Percentiles rank a stretch among this genome's conserved stretches.
Evolutionary conservation across 1,284 basidiomycete genomes (phyloP).

Genomic region (Puccinia polysora): DNA sequence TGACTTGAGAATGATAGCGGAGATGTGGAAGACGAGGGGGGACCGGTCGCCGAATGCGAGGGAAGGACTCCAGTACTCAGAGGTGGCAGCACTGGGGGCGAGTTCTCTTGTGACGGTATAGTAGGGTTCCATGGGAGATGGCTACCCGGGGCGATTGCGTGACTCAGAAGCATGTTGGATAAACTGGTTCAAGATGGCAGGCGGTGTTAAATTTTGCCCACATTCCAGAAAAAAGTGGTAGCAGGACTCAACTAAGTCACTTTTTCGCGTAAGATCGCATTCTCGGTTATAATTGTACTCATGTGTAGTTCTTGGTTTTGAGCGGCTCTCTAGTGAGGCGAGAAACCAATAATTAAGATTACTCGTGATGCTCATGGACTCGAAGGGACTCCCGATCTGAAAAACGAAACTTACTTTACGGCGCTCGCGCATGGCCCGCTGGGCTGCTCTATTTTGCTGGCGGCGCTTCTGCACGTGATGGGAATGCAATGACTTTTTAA

Average conservation of each 20-base stretch:
- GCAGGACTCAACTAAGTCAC: conserved; percentile 14
- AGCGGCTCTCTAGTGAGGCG: conserved; percentile 16
- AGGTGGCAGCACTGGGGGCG: not conserved
- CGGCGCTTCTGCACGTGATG: conserved; percentile 14
- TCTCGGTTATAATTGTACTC: conserved; percentile 17
- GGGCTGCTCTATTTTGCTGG: conserved; percentile 31
- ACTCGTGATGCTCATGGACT: too few species aligned
- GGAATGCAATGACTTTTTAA: not conserved
- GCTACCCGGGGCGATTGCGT: conserved; percentile 11
- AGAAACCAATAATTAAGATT: not conserved
- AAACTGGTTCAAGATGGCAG: conserved; percentile 1
- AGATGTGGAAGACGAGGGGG: not conserved
- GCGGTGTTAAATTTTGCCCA: not conserved
- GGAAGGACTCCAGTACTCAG: not conserved
- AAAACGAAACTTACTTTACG: conserved; percentile 15
- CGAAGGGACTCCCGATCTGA: too few species aligned
- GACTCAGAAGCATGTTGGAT: conserved; percentile 18
- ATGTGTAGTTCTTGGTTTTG: conserved; percentile 38
- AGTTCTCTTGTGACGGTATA: conserved; percentile 5
- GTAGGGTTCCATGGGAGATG: not conserved
- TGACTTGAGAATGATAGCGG: not conserved
- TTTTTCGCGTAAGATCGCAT: conserved; percentile 22
- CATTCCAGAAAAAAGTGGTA: not conserved
- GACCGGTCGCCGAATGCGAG: not conserved
- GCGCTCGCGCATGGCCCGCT: conserved; percentile 31